phyloP scores from a whole-genome alignment of 176 grass and related monocot genomes.

The Microstegium vimineum region DNA sequence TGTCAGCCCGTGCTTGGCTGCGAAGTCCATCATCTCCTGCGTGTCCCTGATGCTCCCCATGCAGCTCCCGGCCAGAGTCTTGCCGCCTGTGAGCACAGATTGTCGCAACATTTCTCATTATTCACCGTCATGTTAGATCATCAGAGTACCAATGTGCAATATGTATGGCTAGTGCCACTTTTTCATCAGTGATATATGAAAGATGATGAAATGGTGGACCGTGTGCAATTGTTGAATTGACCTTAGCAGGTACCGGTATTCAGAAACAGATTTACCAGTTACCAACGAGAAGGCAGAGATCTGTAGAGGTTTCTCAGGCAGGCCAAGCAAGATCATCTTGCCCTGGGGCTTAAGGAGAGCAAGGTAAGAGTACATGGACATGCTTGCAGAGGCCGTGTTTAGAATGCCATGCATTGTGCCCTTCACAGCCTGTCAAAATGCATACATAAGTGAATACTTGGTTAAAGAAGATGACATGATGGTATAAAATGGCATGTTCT shows the following conservation, averaged over 20 bases:
- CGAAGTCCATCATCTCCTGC: conserved; percentile 70
- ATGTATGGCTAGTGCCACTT: not conserved
- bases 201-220: not conserved
- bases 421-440: conserved; percentile 24
- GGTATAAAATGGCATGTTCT: too few relatives aligned
- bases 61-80: conserved; percentile 41
- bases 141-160: not conserved
- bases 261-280: conserved; percentile 8
- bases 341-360: conserved; percentile 45
- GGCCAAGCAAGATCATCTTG: conserved; percentile 55
- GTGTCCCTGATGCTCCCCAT: conserved; percentile 57
- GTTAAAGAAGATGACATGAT: too few relatives aligned
- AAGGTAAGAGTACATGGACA: conserved; percentile 25
- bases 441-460: too few relatives aligned
- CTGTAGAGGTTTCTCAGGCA: conserved; percentile 47
- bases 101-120: not conserved
- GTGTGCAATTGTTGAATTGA: not conserved
- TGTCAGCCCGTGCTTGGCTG: conserved; percentile 23
- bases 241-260: not conserved
- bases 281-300: conserved; percentile 45
- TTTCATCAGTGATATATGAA: not conserved
- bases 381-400: conserved; percentile 33
- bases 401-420: conserved; percentile 58
- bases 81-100: conserved; percentile 35
- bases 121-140: not conserved